Percentiles rank a stretch among this genome's conserved stretches.
phyloP scores from a whole-genome alignment of 495 filamentous ascomycete species.

The Talaromyces stipitatus region DNA sequence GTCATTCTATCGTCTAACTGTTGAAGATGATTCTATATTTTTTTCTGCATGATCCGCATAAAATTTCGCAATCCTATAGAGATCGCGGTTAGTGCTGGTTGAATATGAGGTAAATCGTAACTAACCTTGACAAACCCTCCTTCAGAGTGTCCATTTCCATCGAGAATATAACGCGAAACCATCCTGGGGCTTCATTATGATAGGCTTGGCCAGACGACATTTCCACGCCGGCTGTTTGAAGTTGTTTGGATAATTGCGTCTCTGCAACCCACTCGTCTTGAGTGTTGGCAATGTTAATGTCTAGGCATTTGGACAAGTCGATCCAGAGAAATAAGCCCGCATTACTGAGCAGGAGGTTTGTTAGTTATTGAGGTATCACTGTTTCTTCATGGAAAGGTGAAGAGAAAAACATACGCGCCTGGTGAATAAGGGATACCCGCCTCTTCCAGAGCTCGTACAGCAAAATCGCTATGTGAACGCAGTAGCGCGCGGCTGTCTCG shows the following conservation, averaged over 20 bases:
- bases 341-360: no score
- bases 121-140: conserved; percentile 30
- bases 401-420: conserved; percentile 16
- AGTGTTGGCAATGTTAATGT: neutral
- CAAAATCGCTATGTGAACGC: conserved; percentile 17
- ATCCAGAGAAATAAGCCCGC: conserved; percentile 47
- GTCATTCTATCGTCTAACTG: no score
- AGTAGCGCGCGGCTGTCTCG: conserved; percentile 16
- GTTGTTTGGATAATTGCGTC: neutral
- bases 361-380: no score
- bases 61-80: neutral
- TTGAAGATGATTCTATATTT: no score
- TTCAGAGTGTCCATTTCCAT: conserved; percentile 21
- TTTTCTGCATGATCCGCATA: neutral
- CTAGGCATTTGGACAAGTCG: conserved; percentile 25
- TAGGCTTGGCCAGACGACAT: neutral
- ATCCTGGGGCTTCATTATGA: conserved; percentile 33
- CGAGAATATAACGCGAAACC: conserved; percentile 41
- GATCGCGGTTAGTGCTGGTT: neutral
- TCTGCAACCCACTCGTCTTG: neutral
- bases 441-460: conserved; percentile 17
- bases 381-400: no score
- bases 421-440: conserved; percentile 26
- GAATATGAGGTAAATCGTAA: no score
- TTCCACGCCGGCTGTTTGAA: neutral